Conservation (phyloP, 495 filamentous ascomycete species). For the Penicillium odoratum region DNA sequence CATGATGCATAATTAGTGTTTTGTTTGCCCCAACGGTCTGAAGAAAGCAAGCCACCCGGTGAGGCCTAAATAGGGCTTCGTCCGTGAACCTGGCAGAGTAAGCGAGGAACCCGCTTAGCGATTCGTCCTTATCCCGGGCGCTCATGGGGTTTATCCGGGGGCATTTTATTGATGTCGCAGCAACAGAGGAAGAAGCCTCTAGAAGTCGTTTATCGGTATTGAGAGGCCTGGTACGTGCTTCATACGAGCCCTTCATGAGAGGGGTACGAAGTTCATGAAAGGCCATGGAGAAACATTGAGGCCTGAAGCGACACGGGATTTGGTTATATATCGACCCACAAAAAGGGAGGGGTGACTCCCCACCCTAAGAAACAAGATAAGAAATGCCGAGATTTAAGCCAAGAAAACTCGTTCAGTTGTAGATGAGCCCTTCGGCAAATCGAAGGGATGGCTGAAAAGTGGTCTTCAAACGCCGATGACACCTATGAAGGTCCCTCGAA, state of each 20-base stretch:
- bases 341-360: neutral
- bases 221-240: neutral
- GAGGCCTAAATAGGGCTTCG: neutral
- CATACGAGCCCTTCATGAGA: neutral
- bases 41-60: neutral
- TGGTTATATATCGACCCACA: neutral
- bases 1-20: neutral
- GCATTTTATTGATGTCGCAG: neutral
- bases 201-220: neutral
- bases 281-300: neutral
- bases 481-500: neutral
- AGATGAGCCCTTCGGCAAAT: neutral
- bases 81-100: neutral
- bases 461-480: neutral
- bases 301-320: neutral
- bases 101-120: neutral
- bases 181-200: neutral
- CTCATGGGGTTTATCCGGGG: neutral
- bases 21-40: neutral
- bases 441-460: neutral
- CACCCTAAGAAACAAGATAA: neutral
- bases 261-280: neutral
- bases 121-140: neutral
- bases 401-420: neutral
- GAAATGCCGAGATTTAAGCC: neutral